phyloP scores from a whole-genome alignment of 768 basidiomycete species.

The Mycena amicta region DNA sequence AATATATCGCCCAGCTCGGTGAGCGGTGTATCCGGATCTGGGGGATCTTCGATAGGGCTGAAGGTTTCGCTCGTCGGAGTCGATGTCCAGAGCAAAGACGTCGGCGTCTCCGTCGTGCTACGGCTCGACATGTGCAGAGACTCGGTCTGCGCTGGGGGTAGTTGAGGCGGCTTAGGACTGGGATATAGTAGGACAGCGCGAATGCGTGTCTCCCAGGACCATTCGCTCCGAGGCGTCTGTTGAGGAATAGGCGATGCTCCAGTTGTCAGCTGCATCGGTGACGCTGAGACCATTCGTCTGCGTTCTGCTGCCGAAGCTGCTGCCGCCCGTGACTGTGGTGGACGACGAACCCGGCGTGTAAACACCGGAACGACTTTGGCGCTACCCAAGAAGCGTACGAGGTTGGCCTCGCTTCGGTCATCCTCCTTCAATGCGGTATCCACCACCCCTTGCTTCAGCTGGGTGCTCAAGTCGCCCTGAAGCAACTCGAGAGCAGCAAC shows the following conservation, averaged over 20 bases:
- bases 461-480: background rate
- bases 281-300: constrained; percentile 5
- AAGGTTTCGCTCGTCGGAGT: constrained; percentile 15
- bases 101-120: constrained; percentile 4
- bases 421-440: background rate
- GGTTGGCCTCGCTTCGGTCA: constrained; percentile 12
- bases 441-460: background rate
- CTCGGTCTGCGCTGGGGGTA: background rate
- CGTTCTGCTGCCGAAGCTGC: background rate
- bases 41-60: constrained; percentile 6
- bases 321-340: background rate
- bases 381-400: constrained; percentile 14
- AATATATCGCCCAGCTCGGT: constrained; percentile 5
- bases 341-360: constrained; percentile 9
- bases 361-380: constrained; percentile 15
- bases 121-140: background rate
- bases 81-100: constrained; percentile 5
- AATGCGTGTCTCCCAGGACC: constrained; percentile 23
- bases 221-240: constrained; percentile 8
- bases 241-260: background rate
- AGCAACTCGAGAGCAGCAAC: constrained; percentile 11
- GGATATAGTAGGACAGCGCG: constrained; percentile 19
- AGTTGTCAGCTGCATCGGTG: constrained; percentile 18
- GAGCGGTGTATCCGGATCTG: constrained; percentile 15
- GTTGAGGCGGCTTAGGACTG: background rate